Percentiles rank a stretch among this genome's conserved stretches.
Evolutionary conservation across 1,284 basidiomycete species (phyloP).

Genomic region (Puccinia hordei): DNA sequence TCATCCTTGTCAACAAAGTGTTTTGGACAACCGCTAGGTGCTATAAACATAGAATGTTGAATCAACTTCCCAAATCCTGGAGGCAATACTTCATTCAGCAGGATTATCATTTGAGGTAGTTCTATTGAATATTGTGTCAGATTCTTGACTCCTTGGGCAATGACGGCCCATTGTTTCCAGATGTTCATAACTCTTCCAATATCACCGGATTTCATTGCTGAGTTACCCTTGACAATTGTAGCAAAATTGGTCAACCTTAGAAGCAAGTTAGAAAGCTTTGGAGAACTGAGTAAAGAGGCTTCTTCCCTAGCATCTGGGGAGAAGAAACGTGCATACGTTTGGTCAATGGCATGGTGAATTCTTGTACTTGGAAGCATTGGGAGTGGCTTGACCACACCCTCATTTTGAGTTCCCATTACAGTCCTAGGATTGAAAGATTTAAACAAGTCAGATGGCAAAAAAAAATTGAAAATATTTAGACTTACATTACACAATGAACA

Average conservation of each 20-base stretch:
- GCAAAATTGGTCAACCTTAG: not conserved
- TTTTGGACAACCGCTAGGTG: not conserved
- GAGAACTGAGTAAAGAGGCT: not conserved
- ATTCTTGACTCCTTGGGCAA: conserved; percentile 3
- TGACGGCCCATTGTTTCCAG: conserved; percentile 6
- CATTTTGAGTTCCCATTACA: not conserved
- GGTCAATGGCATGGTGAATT: too few relatives aligned
- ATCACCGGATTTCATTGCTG: conserved; percentile 21
- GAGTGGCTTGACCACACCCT: too few relatives aligned
- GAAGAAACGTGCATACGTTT: not conserved
- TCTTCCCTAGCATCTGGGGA: too few relatives aligned
- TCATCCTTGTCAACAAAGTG: conserved; percentile 17
- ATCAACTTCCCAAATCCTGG: not conserved
- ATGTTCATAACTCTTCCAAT: conserved; percentile 8
- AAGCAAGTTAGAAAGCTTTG: not conserved
- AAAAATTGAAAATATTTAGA: not conserved
- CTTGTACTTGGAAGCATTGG: not conserved
- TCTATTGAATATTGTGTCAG: not conserved
- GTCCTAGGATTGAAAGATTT: not conserved
- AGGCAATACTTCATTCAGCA: not conserved
- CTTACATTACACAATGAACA: not conserved
- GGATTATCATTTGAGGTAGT: not conserved
- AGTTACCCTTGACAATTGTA: not conserved
- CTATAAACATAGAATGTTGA: not conserved
- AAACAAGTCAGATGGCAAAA: not conserved